Percentiles rank a stretch among this genome's conserved stretches.
These are phyloP conservation scores for Trichoderma endophyticum DNA, from an alignment of 2,329 filamentous ascomycete species.

Conservation along the genomic window DNA sequence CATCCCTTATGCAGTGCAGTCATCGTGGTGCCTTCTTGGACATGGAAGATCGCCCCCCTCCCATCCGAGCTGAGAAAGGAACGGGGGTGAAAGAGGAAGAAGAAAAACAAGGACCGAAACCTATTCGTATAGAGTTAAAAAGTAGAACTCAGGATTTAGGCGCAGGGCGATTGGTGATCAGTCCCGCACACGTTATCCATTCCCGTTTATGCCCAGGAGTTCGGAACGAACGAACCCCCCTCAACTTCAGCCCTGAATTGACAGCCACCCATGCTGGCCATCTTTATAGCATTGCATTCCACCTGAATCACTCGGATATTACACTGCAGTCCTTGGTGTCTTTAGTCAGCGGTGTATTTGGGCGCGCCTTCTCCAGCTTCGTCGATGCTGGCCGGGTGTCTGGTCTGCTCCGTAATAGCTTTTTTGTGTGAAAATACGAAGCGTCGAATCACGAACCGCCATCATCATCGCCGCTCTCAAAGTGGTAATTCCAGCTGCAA, in stretches of 20 bases:
- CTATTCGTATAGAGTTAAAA: not conserved
- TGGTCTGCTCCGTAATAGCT: not conserved
- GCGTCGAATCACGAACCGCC: slow-evolving; percentile 4
- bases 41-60: not conserved
- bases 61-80: not conserved
- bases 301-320: not conserved
- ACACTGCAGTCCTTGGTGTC: not conserved
- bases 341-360: not conserved
- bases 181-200: not conserved
- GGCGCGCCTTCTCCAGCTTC: not conserved
- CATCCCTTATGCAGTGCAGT: not conserved
- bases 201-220: not conserved
- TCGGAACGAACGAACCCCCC: not conserved
- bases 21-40: not conserved
- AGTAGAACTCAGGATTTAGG: not conserved
- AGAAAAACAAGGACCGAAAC: not conserved
- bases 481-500: slow-evolving; percentile 10
- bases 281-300: not conserved
- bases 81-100: not conserved
- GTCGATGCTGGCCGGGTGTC: not conserved
- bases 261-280: not conserved
- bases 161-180: not conserved
- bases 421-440: not conserved
- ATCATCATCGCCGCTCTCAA: not conserved
- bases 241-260: not conserved